These are phyloP conservation scores for Penicillium sp. DNA, from an alignment of 2,329 filamentous ascomycete genomes.

Conservation along the genomic window DNA sequence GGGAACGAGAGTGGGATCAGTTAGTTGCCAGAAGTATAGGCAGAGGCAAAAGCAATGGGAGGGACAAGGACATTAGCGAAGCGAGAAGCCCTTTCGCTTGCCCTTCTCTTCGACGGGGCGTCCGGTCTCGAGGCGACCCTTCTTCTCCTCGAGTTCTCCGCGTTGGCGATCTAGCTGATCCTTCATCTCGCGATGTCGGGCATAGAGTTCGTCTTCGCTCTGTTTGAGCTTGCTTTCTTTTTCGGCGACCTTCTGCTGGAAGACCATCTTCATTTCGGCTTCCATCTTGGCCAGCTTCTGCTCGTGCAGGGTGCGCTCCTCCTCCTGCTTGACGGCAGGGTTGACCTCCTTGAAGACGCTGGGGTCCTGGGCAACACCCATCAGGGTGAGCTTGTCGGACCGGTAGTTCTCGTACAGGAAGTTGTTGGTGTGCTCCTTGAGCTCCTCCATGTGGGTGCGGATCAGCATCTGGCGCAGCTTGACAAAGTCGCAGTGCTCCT, in stretches of 20 bases:
- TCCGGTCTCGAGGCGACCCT: slow-evolving; percentile 89
- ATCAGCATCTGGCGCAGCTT: slow-evolving; percentile 99
- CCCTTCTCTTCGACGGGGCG: slow-evolving; percentile 95
- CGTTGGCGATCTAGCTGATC: slow-evolving; percentile 96
- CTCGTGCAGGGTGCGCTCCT: slow-evolving; percentile 96
- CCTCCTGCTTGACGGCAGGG: slow-evolving; percentile 99
- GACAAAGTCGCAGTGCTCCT: slow-evolving; percentile 99
- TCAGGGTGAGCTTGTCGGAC: slow-evolving; percentile 96
- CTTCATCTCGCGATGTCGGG: slow-evolving; percentile 99
- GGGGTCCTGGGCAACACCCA: slow-evolving; percentile 98
- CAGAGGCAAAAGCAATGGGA: not conserved
- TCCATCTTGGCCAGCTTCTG: slow-evolving; percentile 99
- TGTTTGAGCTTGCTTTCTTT: slow-evolving; percentile 99
- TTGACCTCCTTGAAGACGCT: slow-evolving; percentile 99
- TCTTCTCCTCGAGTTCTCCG: slow-evolving; percentile 97
- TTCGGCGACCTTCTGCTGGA: slow-evolving; percentile 99
- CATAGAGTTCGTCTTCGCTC: slow-evolving; percentile 98
- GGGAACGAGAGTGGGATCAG: slow-evolving; percentile 22
- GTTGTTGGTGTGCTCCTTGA: slow-evolving; percentile 99
- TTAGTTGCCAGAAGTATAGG: slow-evolving; percentile 9
- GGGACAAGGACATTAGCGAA: slow-evolving; percentile 64
- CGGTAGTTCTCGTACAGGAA: slow-evolving; percentile 98
- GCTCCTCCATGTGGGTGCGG: slow-evolving; percentile 99
- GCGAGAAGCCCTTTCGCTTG: slow-evolving; percentile 99
- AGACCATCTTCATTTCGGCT: slow-evolving; percentile 99